Base-by-base conservation (phyloP, 768 basidiomycete genomes). In the Lentinula sp. region DNA sequence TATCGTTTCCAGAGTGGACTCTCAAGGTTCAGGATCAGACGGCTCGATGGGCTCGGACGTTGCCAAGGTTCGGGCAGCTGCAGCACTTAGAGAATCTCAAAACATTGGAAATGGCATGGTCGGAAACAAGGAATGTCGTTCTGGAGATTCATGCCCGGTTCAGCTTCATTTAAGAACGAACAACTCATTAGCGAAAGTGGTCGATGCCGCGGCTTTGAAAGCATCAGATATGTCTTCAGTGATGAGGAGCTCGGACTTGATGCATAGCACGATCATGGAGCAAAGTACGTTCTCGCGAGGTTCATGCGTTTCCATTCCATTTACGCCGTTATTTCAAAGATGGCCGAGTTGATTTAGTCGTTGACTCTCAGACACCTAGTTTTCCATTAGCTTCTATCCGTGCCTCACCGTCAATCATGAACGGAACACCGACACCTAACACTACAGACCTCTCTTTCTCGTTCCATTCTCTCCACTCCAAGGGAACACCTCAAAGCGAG, bases 211-310 rank as follows among this genome's bases (percentile, higher is more conserved):
- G 16, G 61, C 66, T 13, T 60, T 60, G 23, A 61, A 45, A 18
- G 63, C 63, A n/a, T 60, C 61, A 48, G 62, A 61, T 52, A 49
- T 61, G 35, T 61, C 51, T 35, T 61, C 63, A 18, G 52, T 46
- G 2, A 60, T 65, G 55, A 56, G 62, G 46, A 61, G 66, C 42
- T 69, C 69, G n/a, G 61, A 68, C 20, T 73, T 79, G 56, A 67
- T 83, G 72, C 79, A 81, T 60, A 76, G 76, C 52, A 57, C 56
- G 23, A 72, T 83, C 18, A 82, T 83, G 81, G 78, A 84, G 55
- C 80, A 83, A 69, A 82, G 82, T 78, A 64, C 20, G 65, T 48
- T 6, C 16, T 28, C 10, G 16, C 20, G 12, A 35, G 15, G 36
- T 35, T 4, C 20, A 35, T 50, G 20, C 3, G 18, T 28, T 57